Conservation (phyloP, 768 basidiomycete genomes). For the Mycena vulgaris region DNA sequence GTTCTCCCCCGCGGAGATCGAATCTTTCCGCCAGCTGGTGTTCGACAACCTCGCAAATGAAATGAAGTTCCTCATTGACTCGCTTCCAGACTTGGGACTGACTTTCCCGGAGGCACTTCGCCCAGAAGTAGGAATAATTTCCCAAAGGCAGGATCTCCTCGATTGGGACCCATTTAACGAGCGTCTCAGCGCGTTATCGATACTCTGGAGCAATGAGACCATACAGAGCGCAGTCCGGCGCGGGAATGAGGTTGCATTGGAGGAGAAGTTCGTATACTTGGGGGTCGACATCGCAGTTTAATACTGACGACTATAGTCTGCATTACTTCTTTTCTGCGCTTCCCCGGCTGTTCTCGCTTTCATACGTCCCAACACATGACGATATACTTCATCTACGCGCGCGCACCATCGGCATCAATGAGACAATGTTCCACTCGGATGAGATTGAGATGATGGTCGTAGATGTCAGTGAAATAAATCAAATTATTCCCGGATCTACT, state of each 20-base stretch:
- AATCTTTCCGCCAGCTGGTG: not conserved
- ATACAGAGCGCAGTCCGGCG: not conserved
- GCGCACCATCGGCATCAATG: slow-evolving; percentile 93
- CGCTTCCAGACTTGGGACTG: not conserved
- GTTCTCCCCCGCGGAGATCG: slow-evolving; percentile 67
- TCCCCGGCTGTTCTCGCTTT: slow-evolving; percentile 82
- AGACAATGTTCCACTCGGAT: slow-evolving; percentile 79
- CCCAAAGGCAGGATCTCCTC: not conserved
- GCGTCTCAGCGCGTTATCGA: not conserved
- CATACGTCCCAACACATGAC: slow-evolving; percentile 83
- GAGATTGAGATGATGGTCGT: slow-evolving; percentile 92
- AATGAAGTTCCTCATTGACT: not conserved
- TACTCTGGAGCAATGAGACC: not conserved
- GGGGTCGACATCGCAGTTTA: not conserved
- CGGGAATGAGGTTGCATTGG: not conserved
- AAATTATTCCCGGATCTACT: not conserved
- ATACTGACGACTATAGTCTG: slow-evolving; percentile 74
- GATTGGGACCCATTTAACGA: not conserved
- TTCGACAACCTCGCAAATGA: not conserved
- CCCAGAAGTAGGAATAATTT: not conserved
- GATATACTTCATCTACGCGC: slow-evolving; percentile 90
- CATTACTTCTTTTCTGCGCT: slow-evolving; percentile 83
- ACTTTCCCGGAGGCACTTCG: not conserved
- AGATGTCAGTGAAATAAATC: slow-evolving; percentile 60
- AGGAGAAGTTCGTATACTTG: not conserved